phyloP scores from a whole-genome alignment of 805 yeast species.

The Barnettozyma salicaria region DNA sequence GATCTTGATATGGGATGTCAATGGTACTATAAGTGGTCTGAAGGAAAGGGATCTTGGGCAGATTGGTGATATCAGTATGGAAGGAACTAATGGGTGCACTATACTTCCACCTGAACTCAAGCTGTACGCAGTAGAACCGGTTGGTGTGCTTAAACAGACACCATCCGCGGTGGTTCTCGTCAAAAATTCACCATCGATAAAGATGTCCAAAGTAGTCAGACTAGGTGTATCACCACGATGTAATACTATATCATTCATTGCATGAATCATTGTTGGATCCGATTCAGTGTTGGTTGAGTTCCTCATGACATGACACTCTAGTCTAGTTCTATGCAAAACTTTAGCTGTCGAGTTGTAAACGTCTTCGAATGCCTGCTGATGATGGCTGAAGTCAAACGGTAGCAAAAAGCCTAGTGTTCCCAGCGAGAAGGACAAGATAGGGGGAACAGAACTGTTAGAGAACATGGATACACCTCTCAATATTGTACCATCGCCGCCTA shows the following conservation, averaged over 20 bases:
- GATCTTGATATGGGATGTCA: slow-evolving; percentile 65
- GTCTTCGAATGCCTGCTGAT: slow-evolving; percentile 51
- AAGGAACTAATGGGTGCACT: slow-evolving; percentile 82
- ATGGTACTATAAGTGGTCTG: slow-evolving; percentile 79
- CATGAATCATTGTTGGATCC: slow-evolving; percentile 46
- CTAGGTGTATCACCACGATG: slow-evolving; percentile 89
- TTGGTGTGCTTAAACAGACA: slow-evolving; percentile 77
- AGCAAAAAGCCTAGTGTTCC: slow-evolving; percentile 87
- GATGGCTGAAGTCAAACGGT: slow-evolving; percentile 74
- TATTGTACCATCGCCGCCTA: slow-evolving; percentile 98
- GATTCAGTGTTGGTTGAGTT: not conserved
- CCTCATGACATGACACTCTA: slow-evolving; percentile 64
- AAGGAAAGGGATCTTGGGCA: slow-evolving; percentile 91
- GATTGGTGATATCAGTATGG: slow-evolving; percentile 79
- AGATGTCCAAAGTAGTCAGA: slow-evolving; percentile 76
- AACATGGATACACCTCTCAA: slow-evolving; percentile 77
- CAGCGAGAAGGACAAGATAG: slow-evolving; percentile 79
- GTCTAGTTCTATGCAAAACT: slow-evolving; percentile 69
- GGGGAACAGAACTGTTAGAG: slow-evolving; percentile 71
- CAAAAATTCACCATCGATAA: slow-evolving; percentile 73
- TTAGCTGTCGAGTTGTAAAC: slow-evolving; percentile 65
- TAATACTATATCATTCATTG: slow-evolving; percentile 87
- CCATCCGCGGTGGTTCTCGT: slow-evolving; percentile 95
- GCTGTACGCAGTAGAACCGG: slow-evolving; percentile 93
- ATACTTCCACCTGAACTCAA: slow-evolving; percentile 88